Percentiles rank a stretch among this genome's conserved stretches.
phyloP scores from a whole-genome alignment of 2,329 filamentous ascomycete genomes.

The Camptophora hylomeconis region DNA sequence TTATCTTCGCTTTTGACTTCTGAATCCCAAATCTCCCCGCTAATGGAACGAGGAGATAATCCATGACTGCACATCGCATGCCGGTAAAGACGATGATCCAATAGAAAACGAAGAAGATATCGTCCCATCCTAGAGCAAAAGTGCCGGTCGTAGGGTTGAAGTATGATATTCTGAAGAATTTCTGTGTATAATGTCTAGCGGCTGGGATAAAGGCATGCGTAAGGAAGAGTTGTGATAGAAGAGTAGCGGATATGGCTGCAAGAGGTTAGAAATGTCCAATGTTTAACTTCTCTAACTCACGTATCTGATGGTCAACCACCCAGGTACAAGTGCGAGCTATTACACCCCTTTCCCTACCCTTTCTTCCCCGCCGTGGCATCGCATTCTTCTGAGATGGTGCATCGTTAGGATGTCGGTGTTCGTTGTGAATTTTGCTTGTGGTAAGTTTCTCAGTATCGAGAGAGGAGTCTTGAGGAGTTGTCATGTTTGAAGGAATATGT shows the following conservation, averaged over 20 bases:
- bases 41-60: constrained; percentile 71
- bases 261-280: constrained; percentile 3
- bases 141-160: constrained; percentile 53
- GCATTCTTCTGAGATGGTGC: constrained; percentile 18
- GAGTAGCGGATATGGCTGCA: constrained; percentile 70
- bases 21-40: constrained; percentile 60
- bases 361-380: constrained; percentile 16
- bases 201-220: constrained; percentile 73
- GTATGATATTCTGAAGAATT: constrained; percentile 82
- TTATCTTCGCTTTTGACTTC: constrained; percentile 58
- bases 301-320: constrained; percentile 19
- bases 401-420: constrained; percentile 12
- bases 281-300: constrained; percentile 8
- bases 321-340: constrained; percentile 15
- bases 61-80: constrained; percentile 70
- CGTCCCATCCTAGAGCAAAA: constrained; percentile 68
- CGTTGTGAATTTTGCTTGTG: background rate
- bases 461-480: no score
- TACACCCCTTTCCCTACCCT: constrained; percentile 16
- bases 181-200: constrained; percentile 63
- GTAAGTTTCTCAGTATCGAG: constrained; percentile 4
- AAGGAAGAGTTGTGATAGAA: constrained; percentile 68
- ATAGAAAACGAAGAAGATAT: constrained; percentile 62
- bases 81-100: constrained; percentile 80
- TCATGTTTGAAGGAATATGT: no score